Percentiles rank a stretch among this genome's conserved stretches.
These are phyloP conservation scores for Jimgerdemannia lactiflua DNA, from an alignment of 192 early-diverging fungal genomes.

Conservation along the genomic window DNA sequence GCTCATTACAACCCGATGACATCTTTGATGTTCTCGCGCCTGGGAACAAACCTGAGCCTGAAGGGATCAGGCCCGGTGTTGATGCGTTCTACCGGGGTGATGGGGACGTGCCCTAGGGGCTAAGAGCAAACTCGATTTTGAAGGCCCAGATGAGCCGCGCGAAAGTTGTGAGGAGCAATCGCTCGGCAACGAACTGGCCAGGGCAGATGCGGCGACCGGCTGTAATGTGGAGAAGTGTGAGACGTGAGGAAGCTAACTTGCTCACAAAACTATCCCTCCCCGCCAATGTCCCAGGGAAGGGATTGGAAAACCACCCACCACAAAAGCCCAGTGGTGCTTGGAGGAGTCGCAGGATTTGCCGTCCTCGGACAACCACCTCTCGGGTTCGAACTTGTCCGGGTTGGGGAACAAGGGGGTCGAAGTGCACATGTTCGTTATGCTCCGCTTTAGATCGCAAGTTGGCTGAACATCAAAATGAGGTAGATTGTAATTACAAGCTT, in stretches of 20 bases:
- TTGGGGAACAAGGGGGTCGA: not conserved
- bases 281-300: not conserved
- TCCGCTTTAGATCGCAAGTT: too few relatives aligned
- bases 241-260: not conserved
- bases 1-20: too few relatives aligned
- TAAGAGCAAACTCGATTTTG: not conserved
- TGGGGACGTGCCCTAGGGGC: not conserved
- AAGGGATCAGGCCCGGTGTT: not conserved
- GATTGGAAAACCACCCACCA: not conserved
- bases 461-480: too few relatives aligned
- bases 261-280: too few relatives aligned
- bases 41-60: not conserved
- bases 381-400: not conserved
- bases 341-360: not conserved
- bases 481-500: too few relatives aligned
- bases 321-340: constrained; percentile 1
- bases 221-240: not conserved
- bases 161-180: not conserved
- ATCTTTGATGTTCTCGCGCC: too few relatives aligned
- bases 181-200: not conserved
- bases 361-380: not conserved
- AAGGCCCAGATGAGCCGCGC: not conserved
- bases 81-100: not conserved
- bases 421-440: too few relatives aligned
- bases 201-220: constrained; percentile 3